These are phyloP conservation scores for Misopates orontium DNA, from an alignment of 257 asterid species.

Conservation along the genomic window DNA sequence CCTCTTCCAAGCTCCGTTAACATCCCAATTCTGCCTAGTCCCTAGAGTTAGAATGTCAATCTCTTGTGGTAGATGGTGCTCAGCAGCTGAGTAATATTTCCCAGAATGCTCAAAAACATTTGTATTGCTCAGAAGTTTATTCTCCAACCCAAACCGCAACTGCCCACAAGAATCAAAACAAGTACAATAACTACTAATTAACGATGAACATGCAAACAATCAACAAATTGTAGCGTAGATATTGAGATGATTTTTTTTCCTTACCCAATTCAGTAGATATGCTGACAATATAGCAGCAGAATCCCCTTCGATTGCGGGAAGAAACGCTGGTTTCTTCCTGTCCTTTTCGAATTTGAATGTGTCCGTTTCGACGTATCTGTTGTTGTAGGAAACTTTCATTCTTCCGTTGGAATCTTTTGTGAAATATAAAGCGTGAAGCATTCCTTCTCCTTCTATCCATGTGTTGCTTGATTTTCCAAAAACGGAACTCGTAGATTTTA, in stretches of 20 bases:
- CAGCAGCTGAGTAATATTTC: slow-evolving; percentile 54
- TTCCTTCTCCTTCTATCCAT: slow-evolving; percentile 60
- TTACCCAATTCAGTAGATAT: slow-evolving; percentile 46
- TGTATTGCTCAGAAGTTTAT: slow-evolving; percentile 61
- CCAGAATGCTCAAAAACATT: slow-evolving; percentile 64
- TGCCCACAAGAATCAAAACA: slow-evolving; percentile 24
- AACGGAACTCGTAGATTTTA: slow-evolving; percentile 41
- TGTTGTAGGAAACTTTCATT: slow-evolving; percentile 36
- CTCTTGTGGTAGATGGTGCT: slow-evolving; percentile 67
- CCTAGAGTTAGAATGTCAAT: slow-evolving; percentile 46
- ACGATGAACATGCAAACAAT: not conserved
- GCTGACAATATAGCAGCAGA: slow-evolving; percentile 47
- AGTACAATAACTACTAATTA: not conserved
- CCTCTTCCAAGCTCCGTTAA: slow-evolving; percentile 55
- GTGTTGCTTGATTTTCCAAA: slow-evolving; percentile 45
- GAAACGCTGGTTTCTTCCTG: slow-evolving; percentile 37
- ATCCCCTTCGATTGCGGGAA: slow-evolving; percentile 55
- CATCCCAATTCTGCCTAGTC: slow-evolving; percentile 53
- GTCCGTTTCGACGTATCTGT: slow-evolving; percentile 43
- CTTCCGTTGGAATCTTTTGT: slow-evolving; percentile 19
- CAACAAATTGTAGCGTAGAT: too few relatives aligned
- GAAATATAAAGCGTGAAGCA: slow-evolving; percentile 54
- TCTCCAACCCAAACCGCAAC: slow-evolving; percentile 59
- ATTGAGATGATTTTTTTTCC: not conserved
- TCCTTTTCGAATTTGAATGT: slow-evolving; percentile 39